Evolutionary conservation across 2,329 filamentous ascomycete species (phyloP).

Genomic region (Calonectria hongkongensis): DNA sequence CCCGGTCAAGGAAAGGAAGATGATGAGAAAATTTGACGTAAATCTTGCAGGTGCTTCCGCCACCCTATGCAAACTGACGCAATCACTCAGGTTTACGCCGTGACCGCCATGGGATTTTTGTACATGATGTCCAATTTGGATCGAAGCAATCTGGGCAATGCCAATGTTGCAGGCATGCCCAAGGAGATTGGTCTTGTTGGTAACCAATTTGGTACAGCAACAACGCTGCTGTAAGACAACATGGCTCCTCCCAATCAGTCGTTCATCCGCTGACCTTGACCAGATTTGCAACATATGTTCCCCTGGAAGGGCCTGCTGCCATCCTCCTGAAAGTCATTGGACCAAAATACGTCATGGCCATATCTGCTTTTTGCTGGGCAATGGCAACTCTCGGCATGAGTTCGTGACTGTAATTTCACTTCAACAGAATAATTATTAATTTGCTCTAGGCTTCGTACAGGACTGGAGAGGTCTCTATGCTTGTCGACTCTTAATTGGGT

Average conservation of each 20-base stretch:
- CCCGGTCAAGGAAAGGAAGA: slow-evolving; percentile 43
- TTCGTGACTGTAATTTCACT: neutral
- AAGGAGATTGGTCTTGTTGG: slow-evolving; percentile 56
- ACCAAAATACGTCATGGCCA: slow-evolving; percentile 54
- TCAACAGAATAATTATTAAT: neutral
- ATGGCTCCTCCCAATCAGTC: neutral
- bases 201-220: slow-evolving; percentile 56
- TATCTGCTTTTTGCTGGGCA: slow-evolving; percentile 46
- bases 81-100: slow-evolving; percentile 36
- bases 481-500: slow-evolving; percentile 44
- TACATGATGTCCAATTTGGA: slow-evolving; percentile 59
- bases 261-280: neutral
- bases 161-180: slow-evolving; percentile 56
- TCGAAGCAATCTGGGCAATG: slow-evolving; percentile 55
- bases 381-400: slow-evolving; percentile 47
- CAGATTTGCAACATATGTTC: slow-evolving; percentile 57
- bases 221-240: slow-evolving; percentile 48
- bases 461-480: slow-evolving; percentile 50
- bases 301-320: slow-evolving; percentile 57
- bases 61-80: neutral
- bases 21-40: slow-evolving; percentile 55
- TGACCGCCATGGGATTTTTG: slow-evolving; percentile 50
- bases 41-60: neutral
- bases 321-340: slow-evolving; percentile 56
- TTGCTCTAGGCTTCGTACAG: slow-evolving; percentile 37